Percentiles rank a stretch among this genome's conserved stretches.
Conservation (phyloP, 495 filamentous ascomycete genomes). For the Bryoglossum gracile region DNA sequence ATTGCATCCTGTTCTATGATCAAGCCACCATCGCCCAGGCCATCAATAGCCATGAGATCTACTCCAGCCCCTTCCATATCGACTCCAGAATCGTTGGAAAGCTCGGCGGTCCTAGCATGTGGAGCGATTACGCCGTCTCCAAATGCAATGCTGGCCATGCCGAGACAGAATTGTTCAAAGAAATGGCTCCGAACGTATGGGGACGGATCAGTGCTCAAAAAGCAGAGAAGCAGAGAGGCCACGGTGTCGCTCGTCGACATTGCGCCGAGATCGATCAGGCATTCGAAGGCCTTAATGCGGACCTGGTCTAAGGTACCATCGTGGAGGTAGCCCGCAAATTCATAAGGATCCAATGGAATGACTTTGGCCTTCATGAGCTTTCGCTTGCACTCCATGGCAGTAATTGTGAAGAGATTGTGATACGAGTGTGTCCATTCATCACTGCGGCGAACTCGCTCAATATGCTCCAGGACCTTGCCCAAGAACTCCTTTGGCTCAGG, state of each 20-base stretch:
- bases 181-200: slow-evolving; percentile 69
- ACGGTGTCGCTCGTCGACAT: slow-evolving; percentile 54
- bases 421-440: slow-evolving; percentile 91
- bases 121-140: slow-evolving; percentile 41
- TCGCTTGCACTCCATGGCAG: slow-evolving; percentile 72
- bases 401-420: slow-evolving; percentile 81
- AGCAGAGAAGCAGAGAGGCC: slow-evolving; percentile 60
- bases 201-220: slow-evolving; percentile 70
- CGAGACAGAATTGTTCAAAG: slow-evolving; percentile 57
- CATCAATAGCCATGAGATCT: slow-evolving; percentile 27
- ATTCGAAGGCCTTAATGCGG: slow-evolving; percentile 75
- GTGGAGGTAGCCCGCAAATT: slow-evolving; percentile 75
- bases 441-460: slow-evolving; percentile 83
- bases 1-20: slow-evolving; percentile 70
- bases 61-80: slow-evolving; percentile 7
- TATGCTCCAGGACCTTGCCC: slow-evolving; percentile 67
- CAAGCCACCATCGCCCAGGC: slow-evolving; percentile 45
- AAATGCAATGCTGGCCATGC: slow-evolving; percentile 73
- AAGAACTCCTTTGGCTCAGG: slow-evolving; percentile 50
- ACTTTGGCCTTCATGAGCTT: slow-evolving; percentile 65
- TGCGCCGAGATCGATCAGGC: slow-evolving; percentile 70
- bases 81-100: neutral
- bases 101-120: neutral
- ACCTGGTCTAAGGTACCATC: slow-evolving; percentile 72
- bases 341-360: slow-evolving; percentile 50